Conservation (phyloP, 495 filamentous ascomycete species). For the Pyronema domesticum region DNA sequence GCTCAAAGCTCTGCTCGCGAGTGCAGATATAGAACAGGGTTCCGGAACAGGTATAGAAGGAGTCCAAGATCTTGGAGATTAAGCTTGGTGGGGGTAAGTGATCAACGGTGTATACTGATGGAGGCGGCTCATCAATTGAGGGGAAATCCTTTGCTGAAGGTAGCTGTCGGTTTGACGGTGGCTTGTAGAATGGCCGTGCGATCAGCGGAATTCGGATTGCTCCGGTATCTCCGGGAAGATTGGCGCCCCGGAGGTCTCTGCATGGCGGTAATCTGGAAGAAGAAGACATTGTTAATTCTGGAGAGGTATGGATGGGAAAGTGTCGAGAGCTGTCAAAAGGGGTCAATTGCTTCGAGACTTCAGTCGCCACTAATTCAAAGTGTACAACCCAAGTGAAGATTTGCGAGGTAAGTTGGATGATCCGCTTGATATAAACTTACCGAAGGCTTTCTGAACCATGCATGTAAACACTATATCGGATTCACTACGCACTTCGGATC, state of each 20-base stretch:
- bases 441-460: too few relatives aligned
- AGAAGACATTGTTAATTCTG: too few relatives aligned
- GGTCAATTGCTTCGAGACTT: too few relatives aligned
- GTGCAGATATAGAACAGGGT: background rate
- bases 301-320: too few relatives aligned
- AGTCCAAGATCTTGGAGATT: background rate
- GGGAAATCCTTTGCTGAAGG: background rate
- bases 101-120: background rate
- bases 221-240: background rate
- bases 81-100: background rate
- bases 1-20: background rate
- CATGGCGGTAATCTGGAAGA: too few relatives aligned
- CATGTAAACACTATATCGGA: too few relatives aligned
- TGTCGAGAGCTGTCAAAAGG: too few relatives aligned
- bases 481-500: too few relatives aligned
- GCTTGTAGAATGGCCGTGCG: background rate
- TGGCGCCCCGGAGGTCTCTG: background rate
- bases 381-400: too few relatives aligned
- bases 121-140: background rate
- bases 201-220: background rate
- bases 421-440: too few relatives aligned
- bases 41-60: slow-evolving; percentile 1
- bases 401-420: too few relatives aligned
- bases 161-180: background rate
- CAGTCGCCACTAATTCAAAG: too few relatives aligned